phyloP scores from a whole-genome alignment of 2,329 filamentous ascomycete species.

The Exophiala sideris region DNA sequence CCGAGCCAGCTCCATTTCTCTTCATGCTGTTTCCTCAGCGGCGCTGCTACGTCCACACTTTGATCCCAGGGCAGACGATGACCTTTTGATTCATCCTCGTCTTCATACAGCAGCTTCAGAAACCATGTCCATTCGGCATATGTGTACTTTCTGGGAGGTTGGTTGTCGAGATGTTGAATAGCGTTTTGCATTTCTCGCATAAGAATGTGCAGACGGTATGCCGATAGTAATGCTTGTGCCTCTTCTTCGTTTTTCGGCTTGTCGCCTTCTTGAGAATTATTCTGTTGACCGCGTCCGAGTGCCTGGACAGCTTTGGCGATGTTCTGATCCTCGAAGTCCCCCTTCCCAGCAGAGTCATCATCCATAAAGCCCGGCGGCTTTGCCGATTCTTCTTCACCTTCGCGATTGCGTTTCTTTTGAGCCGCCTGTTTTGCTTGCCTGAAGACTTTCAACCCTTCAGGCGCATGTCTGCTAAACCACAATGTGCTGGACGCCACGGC shows the following conservation, averaged over 20 bases:
- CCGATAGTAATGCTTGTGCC: slow-evolving; percentile 21
- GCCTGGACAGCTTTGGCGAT: slow-evolving; percentile 1
- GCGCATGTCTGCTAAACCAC: background rate
- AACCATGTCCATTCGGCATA: slow-evolving; percentile 23
- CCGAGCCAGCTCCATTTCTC: slow-evolving; percentile 4
- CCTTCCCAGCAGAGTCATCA: background rate
- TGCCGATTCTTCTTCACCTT: background rate
- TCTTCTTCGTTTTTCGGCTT: slow-evolving; percentile 12
- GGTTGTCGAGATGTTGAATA: slow-evolving; percentile 27
- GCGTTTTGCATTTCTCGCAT: slow-evolving; percentile 28
- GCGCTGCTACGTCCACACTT: background rate
- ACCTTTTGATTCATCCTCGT: background rate
- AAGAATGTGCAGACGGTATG: slow-evolving; percentile 10
- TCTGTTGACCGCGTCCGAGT: slow-evolving; percentile 13
- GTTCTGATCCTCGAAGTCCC: background rate
- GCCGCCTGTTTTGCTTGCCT: background rate
- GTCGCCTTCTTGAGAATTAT: background rate
- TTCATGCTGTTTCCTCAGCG: background rate
- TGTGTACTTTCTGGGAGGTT: slow-evolving; percentile 23
- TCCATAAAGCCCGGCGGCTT: background rate
- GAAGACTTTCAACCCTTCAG: background rate
- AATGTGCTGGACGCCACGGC: slow-evolving; percentile 1
- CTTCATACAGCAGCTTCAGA: slow-evolving; percentile 3
- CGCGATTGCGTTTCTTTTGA: background rate
- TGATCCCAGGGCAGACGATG: background rate